Evolutionary conservation across 2,329 filamentous ascomycete genomes (phyloP).

Genomic region (Xylariaceae sp.): DNA sequence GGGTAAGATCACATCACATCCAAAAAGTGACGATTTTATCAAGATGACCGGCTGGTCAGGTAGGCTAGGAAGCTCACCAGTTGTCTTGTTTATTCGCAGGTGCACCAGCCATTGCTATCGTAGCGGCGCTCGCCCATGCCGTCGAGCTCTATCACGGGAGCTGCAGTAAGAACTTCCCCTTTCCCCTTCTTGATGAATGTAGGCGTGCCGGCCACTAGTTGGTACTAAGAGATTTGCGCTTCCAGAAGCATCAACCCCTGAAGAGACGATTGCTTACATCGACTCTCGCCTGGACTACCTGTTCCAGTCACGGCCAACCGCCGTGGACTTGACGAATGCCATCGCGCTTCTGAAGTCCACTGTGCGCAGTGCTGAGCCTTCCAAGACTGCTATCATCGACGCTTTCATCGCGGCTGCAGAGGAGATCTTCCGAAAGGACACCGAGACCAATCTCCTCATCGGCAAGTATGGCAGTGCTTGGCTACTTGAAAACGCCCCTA

Average conservation of each 20-base stretch:
- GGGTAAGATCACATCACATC: constrained; percentile 34
- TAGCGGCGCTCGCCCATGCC: constrained; percentile 83
- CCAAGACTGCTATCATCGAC: constrained; percentile 52
- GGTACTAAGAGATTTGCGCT: not conserved
- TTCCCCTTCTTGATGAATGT: not conserved
- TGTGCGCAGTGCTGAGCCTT: constrained; percentile 45
- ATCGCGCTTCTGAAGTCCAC: constrained; percentile 69
- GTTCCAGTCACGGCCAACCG: constrained; percentile 83
- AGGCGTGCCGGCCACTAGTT: not conserved
- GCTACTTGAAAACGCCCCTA: constrained; percentile 58
- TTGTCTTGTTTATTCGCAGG: constrained; percentile 37
- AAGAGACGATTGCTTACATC: constrained; percentile 66
- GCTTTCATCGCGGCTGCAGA: constrained; percentile 78
- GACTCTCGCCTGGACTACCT: constrained; percentile 76
- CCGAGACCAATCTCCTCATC: constrained; percentile 81
- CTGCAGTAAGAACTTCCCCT: constrained; percentile 35
- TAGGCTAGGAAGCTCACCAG: not conserved
- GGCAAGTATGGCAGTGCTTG: constrained; percentile 78
- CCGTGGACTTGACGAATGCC: constrained; percentile 90
- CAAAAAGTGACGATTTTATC: not conserved
- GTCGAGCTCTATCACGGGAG: constrained; percentile 67
- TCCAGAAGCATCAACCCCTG: constrained; percentile 37
- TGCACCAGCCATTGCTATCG: constrained; percentile 94
- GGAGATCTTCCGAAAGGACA: constrained; percentile 79
- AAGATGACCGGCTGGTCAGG: not conserved